Evolutionary conservation across 495 filamentous ascomycete species (phyloP), one percentile per base, ranked within the genome.

Genomic region (Talaromyces proteolyticus): DNA sequence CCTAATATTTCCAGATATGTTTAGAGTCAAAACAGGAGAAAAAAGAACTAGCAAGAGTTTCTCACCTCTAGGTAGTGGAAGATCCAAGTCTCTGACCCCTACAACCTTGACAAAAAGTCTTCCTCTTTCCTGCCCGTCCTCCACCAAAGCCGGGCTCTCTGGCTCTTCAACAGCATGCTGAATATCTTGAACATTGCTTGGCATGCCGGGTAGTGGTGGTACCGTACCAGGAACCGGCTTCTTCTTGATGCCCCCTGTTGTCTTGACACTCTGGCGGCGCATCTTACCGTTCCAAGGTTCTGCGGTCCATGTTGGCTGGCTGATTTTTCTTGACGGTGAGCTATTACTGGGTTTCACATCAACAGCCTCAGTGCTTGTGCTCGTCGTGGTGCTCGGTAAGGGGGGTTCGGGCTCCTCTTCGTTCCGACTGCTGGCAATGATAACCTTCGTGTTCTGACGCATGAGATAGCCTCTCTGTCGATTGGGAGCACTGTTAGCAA

Each of bases 391-490:
- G 49, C 86, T 81, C 0, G 71, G 63, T 21, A 65, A 53, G 7
- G 71, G 57, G 2, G 67, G 54, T 23, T 52, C 49, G 3, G 71
- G 54, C 39, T 72, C 71, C 16, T 80, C 73, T 18, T 76, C 70
- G 20, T 68, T 76, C 53, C 73, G 82, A 62, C 84, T 95, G 51
- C 78, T 84, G 0, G 94, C 93, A 50, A 96, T 87, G 47, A 98
- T 88, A 39, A 98, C 80, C 61, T 96, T 96, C 16, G 93, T 97
- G 65, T 97, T 98, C 55, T 98, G 93, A 56, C 93, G 82, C 93
- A 96, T 97, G 24, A 98, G 78, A 58, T 98, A 98, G 18, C 93
- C 93, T 73, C 93, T 89, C 93, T 98, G 85, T 83, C 73, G 70
- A 25, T 18, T 4, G 4, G 41, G 12, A 49, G 12, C 24, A 23